Base-by-base conservation (phyloP, 2,329 filamentous ascomycete species). In the Nigrograna mackinnonii region DNA sequence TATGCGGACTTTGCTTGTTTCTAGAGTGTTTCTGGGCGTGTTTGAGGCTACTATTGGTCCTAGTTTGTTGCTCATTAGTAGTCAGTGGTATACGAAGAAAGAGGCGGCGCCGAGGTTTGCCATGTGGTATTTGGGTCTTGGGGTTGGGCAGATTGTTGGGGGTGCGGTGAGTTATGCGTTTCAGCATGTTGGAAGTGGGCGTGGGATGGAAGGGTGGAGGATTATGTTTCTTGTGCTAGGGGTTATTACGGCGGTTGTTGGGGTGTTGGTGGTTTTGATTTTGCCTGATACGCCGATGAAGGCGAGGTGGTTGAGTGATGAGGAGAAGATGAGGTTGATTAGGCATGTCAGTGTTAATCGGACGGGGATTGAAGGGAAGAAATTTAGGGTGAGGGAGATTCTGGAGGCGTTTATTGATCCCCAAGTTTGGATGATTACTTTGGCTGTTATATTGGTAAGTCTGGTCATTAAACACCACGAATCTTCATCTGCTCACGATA, bases 31-130 rank as follows among this genome's bases (percentile, higher is more conserved):
- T 2, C 70, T 82, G 0, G 80, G 80, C 4, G 70, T 76, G 5
- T 74, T 74, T 0, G 80, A 83, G 55, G 78, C 79, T 2, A 77
- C 79, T 2, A 73, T 80, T 37, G 76, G 75, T 0, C 80, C 80
- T 0, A 75, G 72, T 0, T 79, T 80, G 54, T 77, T 82, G 68
- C 76, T 79, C 51, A 69, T 82, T 39, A 80, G 77, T 0, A 74
- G 73, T 1, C 77, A 75, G 2, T 66, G 62, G 52, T 66, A 64
- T 45, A 55, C 47, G 2, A 55, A 53, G 18, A 49, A 58, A 13
- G 62, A 68, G 33, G 60, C 66, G 39, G 60, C 60, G 0, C 55
- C 57, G 20, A 57, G 62, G 2, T 56, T 61, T 3, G 43, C 58
- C 35, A 48, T 46, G 28, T 46, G 53, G 59, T 56, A 71, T 37